A percentile compares a stretch with the other conserved stretches of the same genome.
phyloP scores from a whole-genome alignment of 2,329 filamentous ascomycete genomes.

The Harringtonia aguacate region DNA sequence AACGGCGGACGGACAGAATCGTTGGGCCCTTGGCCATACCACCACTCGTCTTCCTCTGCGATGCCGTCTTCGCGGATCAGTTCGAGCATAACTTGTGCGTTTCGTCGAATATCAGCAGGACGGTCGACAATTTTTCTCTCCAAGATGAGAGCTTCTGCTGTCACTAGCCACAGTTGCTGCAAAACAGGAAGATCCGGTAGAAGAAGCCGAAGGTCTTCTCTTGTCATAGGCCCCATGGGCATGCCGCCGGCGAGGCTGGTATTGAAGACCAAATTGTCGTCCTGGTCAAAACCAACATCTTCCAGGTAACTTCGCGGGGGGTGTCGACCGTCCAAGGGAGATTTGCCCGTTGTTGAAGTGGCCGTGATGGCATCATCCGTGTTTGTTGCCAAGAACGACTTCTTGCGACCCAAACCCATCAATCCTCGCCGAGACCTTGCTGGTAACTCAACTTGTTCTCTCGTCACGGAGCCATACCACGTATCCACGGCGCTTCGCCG shows the following conservation, averaged over 20 bases:
- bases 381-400: slow-evolving; percentile 30
- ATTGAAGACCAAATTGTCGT: slow-evolving; percentile 39
- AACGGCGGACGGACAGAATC: slow-evolving; percentile 42
- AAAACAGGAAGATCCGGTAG: slow-evolving; percentile 45
- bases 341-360: neutral
- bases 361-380: slow-evolving; percentile 20
- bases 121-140: slow-evolving; percentile 47
- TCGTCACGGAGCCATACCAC: slow-evolving; percentile 45
- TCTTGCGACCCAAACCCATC: slow-evolving; percentile 46
- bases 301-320: slow-evolving; percentile 7
- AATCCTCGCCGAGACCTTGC: slow-evolving; percentile 41
- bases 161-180: slow-evolving; percentile 51
- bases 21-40: slow-evolving; percentile 43
- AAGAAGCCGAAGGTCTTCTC: slow-evolving; percentile 38
- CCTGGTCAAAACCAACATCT: slow-evolving; percentile 11
- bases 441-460: slow-evolving; percentile 29
- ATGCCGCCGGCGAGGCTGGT: slow-evolving; percentile 50
- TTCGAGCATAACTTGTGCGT: slow-evolving; percentile 50
- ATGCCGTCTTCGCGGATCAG: slow-evolving; percentile 52
- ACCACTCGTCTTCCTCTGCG: slow-evolving; percentile 52
- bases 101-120: slow-evolving; percentile 51
- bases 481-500: slow-evolving; percentile 47
- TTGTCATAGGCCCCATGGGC: slow-evolving; percentile 46
- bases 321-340: neutral
- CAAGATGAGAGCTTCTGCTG: slow-evolving; percentile 51